Evolutionary conservation across 345 rosid genomes (phyloP).

Genomic region (Citrus hindsii): DNA sequence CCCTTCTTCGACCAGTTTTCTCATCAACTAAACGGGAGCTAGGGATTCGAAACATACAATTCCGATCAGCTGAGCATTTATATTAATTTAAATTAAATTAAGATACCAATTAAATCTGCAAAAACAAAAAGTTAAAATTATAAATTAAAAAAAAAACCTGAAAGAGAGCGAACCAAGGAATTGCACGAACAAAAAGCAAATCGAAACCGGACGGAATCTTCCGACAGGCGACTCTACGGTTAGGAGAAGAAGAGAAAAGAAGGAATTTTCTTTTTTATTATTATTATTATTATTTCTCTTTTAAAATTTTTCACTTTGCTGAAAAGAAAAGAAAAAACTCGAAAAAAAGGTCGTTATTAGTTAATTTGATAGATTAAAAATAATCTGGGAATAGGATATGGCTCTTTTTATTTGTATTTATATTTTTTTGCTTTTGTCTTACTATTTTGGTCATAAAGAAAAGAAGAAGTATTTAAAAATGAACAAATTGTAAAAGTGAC

Average conservation of each 20-base stretch:
- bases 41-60: conserved; percentile 38
- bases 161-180: conserved; percentile 10
- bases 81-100: background rate
- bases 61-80: conserved; percentile 3
- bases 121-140: conserved; percentile 1
- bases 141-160: conserved; percentile 17
- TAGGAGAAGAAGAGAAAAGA: conserved; percentile 25
- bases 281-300: conserved; percentile 10
- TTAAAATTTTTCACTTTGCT: conserved; percentile 5
- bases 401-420: background rate
- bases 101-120: background rate
- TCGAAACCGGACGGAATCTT: conserved; percentile 40
- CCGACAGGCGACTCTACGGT: conserved; percentile 50
- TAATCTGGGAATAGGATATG: background rate
- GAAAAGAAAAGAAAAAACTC: background rate
- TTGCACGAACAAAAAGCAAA: conserved; percentile 10
- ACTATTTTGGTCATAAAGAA: background rate
- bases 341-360: conserved; percentile 4
- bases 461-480: background rate
- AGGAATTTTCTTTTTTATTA: conserved; percentile 18
- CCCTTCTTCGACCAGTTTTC: conserved; percentile 13
- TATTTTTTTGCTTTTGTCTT: background rate
- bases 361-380: conserved; percentile 15
- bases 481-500: background rate
- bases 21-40: conserved; percentile 23